Evolutionary conservation across 73 alveolate genomes (phyloP), one percentile per base, ranked within the genome.

Genomic region (Durusdinium trenchii): DNA sequence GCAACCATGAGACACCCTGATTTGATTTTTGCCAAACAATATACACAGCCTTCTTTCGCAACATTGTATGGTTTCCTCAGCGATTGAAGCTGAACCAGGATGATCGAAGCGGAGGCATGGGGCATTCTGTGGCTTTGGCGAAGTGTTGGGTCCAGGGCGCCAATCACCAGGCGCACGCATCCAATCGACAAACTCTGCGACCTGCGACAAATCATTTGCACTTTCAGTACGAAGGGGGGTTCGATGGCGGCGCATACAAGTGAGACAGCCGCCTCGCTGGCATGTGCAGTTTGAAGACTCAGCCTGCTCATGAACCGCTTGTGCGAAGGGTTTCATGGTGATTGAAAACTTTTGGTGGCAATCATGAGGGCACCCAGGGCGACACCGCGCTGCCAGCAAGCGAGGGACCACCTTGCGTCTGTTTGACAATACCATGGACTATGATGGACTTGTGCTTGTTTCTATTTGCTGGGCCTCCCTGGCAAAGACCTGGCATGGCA

Each of bases 101-200:
- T 18, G 18, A 14, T 18, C 69, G n/a, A 81, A 26, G 91, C 69
- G 18, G 42, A 36, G 64, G 36, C 87, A 76, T 32, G 64, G 61
- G 16, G 40, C 67, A 43, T 45, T 42, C 78, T 84, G 83, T 45
- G 96, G 71, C 30, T 46, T 40, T 5, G 48, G 86, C 96, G 96
- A 89, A 2, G 96, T 89, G 96, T 89, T 89, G 83, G 96, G 96
- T 36, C 96, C 96, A 51, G 96, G 50, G 75, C 62, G 84, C 96
- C 96, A 89, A 51, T 73, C 52, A 28, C 71, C 38, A 40, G 84
- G 45, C 38, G 79, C 75, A 51, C 50, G 84, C 96, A 89, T 89
- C 96, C 85, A 64, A 38, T 89, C 96, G 3, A 48, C 43, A 30
- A 89, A 89, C 64, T 43, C 86, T 10, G 96, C 96, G 40, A 73